Percentiles rank a stretch among this genome's conserved stretches.
Conservation (phyloP, 2,329 filamentous ascomycete species). For the Coniochaeta sp. region DNA sequence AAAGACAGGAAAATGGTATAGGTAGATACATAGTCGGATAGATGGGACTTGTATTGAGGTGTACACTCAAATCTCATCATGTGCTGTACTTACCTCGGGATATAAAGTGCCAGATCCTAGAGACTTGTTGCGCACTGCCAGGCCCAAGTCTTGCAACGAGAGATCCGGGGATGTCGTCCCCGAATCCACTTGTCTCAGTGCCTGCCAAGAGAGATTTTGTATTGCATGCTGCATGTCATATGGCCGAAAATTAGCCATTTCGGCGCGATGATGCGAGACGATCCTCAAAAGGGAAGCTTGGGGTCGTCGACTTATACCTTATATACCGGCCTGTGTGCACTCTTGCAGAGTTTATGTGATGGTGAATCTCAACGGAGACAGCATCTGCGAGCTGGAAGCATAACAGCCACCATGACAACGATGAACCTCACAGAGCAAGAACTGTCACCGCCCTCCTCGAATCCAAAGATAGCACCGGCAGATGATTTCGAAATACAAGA, state of each 20-base stretch:
- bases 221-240: neutral
- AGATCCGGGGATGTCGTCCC: no score
- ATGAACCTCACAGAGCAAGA: neutral
- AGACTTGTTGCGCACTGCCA: no score
- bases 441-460: neutral
- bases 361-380: neutral
- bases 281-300: neutral
- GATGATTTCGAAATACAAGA: neutral
- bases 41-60: no score
- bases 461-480: neutral
- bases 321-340: neutral
- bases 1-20: no score
- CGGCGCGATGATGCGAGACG: constrained; percentile 4
- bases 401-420: neutral
- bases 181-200: no score
- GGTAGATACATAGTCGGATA: no score
- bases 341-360: neutral
- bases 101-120: no score
- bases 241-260: constrained; percentile 9
- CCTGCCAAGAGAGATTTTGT: no score
- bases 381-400: neutral
- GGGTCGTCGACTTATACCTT: neutral
- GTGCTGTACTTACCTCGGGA: no score
- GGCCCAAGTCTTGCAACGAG: no score
- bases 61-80: no score